Conservation (phyloP, 2,329 filamentous ascomycete species). For the Cladosporium halotolerans region DNA sequence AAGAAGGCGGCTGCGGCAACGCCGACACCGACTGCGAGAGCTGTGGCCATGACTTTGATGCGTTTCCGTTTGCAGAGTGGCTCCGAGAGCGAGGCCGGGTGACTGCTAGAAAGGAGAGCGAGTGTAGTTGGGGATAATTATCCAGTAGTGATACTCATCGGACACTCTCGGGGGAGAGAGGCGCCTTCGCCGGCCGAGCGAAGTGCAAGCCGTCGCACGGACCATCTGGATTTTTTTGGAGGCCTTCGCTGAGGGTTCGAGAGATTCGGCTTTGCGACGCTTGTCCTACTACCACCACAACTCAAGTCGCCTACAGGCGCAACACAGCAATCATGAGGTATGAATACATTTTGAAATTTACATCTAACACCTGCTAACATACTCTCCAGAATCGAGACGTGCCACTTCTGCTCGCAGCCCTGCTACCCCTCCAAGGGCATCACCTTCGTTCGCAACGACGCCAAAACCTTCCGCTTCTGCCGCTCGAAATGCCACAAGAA, state of each 20-base stretch:
- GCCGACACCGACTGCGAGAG: constrained; percentile 53
- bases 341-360: not conserved
- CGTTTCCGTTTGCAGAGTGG: not conserved
- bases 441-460: constrained; percentile 62
- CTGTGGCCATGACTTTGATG: constrained; percentile 48
- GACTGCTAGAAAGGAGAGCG: not conserved
- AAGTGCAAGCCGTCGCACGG: not conserved
- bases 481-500: constrained; percentile 61
- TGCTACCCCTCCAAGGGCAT: constrained; percentile 61
- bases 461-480: constrained; percentile 61
- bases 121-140: not conserved
- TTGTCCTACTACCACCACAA: not conserved
- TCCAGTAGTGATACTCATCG: not conserved
- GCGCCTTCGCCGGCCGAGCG: not conserved
- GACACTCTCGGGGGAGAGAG: constrained; percentile 4
- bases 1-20: constrained; percentile 61
- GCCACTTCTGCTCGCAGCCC: constrained; percentile 65
- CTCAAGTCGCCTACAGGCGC: constrained; percentile 4
- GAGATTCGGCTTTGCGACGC: constrained; percentile 5
- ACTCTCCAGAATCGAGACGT: constrained; percentile 52
- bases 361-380: not conserved
- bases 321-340: constrained; percentile 15
- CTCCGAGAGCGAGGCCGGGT: not conserved
- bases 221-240: constrained; percentile 2
- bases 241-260: not conserved